Evolutionary conservation across 1,284 basidiomycete species (phyloP).

Genomic region (Anthracocystis setariae): DNA sequence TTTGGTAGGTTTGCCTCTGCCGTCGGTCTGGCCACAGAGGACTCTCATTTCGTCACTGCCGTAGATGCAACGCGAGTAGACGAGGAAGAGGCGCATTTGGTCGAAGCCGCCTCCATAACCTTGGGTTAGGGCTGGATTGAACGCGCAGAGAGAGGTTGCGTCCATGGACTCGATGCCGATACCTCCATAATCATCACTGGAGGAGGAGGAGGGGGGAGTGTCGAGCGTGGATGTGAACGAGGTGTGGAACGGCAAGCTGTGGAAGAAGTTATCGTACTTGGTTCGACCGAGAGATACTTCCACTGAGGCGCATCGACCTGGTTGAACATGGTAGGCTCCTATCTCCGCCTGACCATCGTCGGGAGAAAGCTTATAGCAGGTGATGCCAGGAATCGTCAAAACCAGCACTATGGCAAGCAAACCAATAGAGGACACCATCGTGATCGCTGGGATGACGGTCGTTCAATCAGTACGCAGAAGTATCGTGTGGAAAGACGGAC

Average conservation of each 20-base stretch:
- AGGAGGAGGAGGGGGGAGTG: not conserved
- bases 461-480: too few species aligned
- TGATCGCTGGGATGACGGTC: too few species aligned
- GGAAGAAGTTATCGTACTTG: conserved; percentile 17
- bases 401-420: too few species aligned
- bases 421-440: too few species aligned
- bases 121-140: conserved; percentile 22
- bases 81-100: conserved; percentile 20
- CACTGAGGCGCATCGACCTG: conserved; percentile 23
- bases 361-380: conserved; percentile 17
- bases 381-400: too few species aligned
- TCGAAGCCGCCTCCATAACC: conserved; percentile 29
- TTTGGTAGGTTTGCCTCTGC: conserved; percentile 6
- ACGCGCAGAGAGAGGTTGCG: conserved; percentile 22
- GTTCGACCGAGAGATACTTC: conserved; percentile 14
- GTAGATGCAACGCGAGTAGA: conserved; percentile 27
- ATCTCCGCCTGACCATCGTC: conserved; percentile 25
- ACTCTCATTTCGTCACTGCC: conserved; percentile 24
- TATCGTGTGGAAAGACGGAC: too few species aligned
- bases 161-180: conserved; percentile 17
- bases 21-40: conserved; percentile 21
- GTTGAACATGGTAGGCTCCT: conserved; percentile 36
- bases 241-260: conserved; percentile 9
- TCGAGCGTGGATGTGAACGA: not conserved
- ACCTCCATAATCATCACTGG: not conserved